phyloP scores from a whole-genome alignment of 2,329 filamentous ascomycete species.

The Annulohypoxylon truncatum region DNA sequence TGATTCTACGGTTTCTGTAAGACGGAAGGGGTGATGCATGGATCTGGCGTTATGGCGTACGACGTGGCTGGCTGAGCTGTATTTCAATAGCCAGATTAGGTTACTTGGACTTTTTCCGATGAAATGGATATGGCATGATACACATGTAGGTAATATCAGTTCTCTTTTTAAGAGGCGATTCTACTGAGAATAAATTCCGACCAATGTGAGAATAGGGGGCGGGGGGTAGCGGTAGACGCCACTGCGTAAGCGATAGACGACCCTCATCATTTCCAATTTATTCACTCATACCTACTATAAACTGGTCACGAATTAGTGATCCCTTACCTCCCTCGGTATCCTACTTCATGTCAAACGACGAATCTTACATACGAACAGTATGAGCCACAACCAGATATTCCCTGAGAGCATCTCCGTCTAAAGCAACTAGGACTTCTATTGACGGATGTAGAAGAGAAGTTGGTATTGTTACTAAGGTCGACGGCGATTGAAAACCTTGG shows the following conservation, averaged over 20 bases:
- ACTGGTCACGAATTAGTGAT: neutral
- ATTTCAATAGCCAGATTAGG: neutral
- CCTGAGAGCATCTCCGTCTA: neutral
- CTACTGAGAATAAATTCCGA: neutral
- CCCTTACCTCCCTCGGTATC: neutral
- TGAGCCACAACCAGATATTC: neutral
- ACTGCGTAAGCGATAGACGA: neutral
- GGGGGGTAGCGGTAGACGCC: neutral
- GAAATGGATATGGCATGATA: neutral
- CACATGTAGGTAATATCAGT: slow-evolving; percentile 4
- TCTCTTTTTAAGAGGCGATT: neutral
- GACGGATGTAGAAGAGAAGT: too few species aligned
- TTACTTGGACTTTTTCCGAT: neutral
- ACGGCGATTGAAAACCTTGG: too few species aligned
- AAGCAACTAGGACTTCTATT: neutral
- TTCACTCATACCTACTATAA: neutral
- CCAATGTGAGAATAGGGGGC: neutral
- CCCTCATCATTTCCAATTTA: neutral
- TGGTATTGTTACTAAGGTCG: too few species aligned
- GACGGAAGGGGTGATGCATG: slow-evolving; percentile 7
- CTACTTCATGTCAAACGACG: neutral
- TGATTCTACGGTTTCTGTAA: slow-evolving; percentile 11
- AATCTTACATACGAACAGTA: neutral
- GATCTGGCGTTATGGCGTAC: slow-evolving; percentile 28
- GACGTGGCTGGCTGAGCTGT: neutral